phyloP scores from a whole-genome alignment of 2,329 filamentous ascomycete species.

The Botryotinia globosa region DNA sequence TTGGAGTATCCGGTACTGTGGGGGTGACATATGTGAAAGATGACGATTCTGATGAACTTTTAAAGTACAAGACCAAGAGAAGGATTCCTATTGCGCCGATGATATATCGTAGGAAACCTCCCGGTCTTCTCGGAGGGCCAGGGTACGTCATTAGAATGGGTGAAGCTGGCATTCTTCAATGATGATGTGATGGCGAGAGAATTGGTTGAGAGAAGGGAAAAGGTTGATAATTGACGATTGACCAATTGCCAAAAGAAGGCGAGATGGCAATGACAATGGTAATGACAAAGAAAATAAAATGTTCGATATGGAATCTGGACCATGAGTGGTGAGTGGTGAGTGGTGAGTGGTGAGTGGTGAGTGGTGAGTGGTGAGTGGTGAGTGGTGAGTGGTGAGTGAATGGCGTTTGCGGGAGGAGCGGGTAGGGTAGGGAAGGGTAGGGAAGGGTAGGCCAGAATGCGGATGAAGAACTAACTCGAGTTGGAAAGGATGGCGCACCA shows the following conservation, averaged over 20 bases:
- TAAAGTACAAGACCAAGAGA: conserved; percentile 25
- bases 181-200: neutral
- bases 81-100: conserved; percentile 26
- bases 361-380: neutral
- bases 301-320: neutral
- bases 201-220: too few species aligned
- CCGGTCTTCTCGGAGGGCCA: conserved; percentile 33
- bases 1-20: neutral
- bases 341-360: neutral
- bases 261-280: neutral
- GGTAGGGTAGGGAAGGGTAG: too few species aligned
- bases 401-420: neutral
- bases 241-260: neutral
- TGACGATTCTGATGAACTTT: conserved; percentile 9
- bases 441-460: neutral
- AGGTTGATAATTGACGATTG: neutral
- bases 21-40: conserved; percentile 1
- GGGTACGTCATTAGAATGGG: conserved; percentile 35
- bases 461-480: neutral
- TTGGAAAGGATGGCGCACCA: conserved; percentile 11
- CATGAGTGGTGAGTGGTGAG: neutral
- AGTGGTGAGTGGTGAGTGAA: neutral
- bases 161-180: conserved; percentile 32
- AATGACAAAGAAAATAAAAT: too few species aligned
- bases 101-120: conserved; percentile 30